Evolutionary conservation across 345 rosid genomes (phyloP), one percentile per base, ranked within the genome.

Genomic region (Balakata baccata): DNA sequence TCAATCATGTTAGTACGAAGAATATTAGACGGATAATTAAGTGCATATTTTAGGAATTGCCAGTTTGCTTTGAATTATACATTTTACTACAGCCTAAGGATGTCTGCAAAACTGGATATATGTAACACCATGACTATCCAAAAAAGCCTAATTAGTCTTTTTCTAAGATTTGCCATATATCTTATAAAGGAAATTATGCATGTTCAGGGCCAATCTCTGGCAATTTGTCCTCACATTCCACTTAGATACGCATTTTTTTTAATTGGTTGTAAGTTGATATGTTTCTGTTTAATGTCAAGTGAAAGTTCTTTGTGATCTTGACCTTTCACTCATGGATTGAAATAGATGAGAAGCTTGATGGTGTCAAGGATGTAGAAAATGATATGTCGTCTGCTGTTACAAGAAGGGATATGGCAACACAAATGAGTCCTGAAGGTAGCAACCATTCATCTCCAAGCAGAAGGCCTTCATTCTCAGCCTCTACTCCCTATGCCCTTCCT

Each of bases 351-450:
- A 89, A 85, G 25, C 72, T 73, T 74, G 84, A 81, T 23, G 83
- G 76, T 41, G 73, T 71, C 45, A 87, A 84, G 81, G 92, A 92
- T 87, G 86, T 85, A 49, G 89, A 85, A 49, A 81, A 81, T n/a
- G 86, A 88, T 81, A 74, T 92, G 69, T 83, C 87, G 57, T 82
- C 79, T 56, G 87, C 83, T 80, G 86, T 84, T 66, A 92, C 99
- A 72, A 88, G 92, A 83, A 90, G 99, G 84, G 99, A 95, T 81
- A 91, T 90, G 92, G 98, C 98, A 4, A 95, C 99, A 12, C 98
- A 92, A 74, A 95, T 95, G 99, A 92, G 99, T 61, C 99, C 94
- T 17, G 89, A 84, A 60, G 88, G 89, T 65, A 87, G 96, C 81
- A 81, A 79, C 47, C 77, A 77, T 54, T 87, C 89, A 12, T 89